These are phyloP conservation scores for Aspergillus saccharolyticus DNA, from an alignment of 495 filamentous ascomycete species.

Conservation along the genomic window DNA sequence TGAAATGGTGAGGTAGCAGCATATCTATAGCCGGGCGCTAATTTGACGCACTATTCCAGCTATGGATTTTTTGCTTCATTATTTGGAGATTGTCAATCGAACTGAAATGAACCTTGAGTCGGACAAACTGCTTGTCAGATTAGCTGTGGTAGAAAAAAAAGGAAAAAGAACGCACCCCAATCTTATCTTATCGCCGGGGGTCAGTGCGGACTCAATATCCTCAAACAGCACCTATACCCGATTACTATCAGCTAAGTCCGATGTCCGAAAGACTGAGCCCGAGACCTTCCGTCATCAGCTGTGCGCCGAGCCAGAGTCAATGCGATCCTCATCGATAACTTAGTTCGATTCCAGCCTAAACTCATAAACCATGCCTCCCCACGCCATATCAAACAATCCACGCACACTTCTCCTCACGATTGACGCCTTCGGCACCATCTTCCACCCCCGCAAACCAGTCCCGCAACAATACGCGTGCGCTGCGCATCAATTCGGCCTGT, in stretches of 20 bases:
- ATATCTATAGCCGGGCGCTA: background rate
- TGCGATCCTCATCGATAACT: background rate
- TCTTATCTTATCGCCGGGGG: background rate
- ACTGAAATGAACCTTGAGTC: background rate
- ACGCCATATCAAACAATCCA: background rate
- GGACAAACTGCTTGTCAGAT: background rate
- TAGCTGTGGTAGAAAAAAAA: too few species aligned
- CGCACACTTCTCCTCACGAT: conserved; percentile 59
- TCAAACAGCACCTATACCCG: background rate
- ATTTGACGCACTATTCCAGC: too few species aligned
- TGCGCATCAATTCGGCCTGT: conserved; percentile 55
- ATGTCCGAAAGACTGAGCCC: background rate
- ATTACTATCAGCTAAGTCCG: background rate
- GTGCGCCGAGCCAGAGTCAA: background rate
- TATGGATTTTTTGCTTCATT: background rate
- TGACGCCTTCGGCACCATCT: conserved; percentile 76
- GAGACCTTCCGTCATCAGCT: background rate
- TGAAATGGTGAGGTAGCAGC: background rate
- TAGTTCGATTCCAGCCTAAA: background rate
- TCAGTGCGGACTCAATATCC: background rate
- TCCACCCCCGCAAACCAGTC: conserved; percentile 56
- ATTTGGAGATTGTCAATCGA: background rate
- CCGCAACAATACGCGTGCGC: conserved; percentile 56
- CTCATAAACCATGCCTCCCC: background rate
- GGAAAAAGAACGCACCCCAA: background rate